phyloP scores from a whole-genome alignment of 345 rosid species.

The Populus nigra region DNA sequence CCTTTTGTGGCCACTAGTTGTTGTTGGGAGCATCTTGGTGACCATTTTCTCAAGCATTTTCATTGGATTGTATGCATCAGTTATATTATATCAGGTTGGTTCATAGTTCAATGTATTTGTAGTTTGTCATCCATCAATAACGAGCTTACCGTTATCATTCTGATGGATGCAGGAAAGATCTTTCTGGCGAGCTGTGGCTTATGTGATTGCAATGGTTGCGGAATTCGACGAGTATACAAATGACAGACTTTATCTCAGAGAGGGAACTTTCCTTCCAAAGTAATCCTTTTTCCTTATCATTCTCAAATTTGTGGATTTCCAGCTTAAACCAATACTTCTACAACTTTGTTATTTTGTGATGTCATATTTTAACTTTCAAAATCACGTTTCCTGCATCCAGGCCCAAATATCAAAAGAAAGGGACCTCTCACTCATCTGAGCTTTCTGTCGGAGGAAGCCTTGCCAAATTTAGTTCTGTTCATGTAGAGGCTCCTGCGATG shows the following conservation, averaged over 20 bases:
- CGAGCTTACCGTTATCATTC: not conserved
- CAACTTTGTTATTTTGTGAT: not conserved
- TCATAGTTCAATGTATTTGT: not conserved
- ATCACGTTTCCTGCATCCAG: conserved; percentile 43
- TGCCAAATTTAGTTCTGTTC: conserved; percentile 31
- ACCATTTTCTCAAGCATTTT: conserved; percentile 64
- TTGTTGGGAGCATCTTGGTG: conserved; percentile 55
- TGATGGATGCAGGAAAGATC: conserved; percentile 66
- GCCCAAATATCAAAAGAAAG: conserved; percentile 64
- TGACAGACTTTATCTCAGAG: conserved; percentile 80
- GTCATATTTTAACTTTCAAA: conserved; percentile 19
- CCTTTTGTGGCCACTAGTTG: conserved; percentile 75
- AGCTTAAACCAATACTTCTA: not conserved
- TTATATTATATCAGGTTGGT: conserved; percentile 66
- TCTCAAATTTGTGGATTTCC: not conserved
- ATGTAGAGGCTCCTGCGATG: conserved; percentile 63
- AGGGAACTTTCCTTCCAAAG: conserved; percentile 85
- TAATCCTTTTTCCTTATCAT: conserved; percentile 27
- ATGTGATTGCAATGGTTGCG: conserved; percentile 84
- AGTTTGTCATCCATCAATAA: not conserved
- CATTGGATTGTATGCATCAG: conserved; percentile 68
- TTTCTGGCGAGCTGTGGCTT: conserved; percentile 65
- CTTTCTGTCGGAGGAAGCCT: conserved; percentile 44
- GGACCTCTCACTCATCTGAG: conserved; percentile 44
- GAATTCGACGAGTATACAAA: conserved; percentile 89